Evolutionary conservation across 78 protist species (phyloP), one percentile per base, ranked within the genome.

Genomic region (Pigoraptor vietnamica): DNA sequence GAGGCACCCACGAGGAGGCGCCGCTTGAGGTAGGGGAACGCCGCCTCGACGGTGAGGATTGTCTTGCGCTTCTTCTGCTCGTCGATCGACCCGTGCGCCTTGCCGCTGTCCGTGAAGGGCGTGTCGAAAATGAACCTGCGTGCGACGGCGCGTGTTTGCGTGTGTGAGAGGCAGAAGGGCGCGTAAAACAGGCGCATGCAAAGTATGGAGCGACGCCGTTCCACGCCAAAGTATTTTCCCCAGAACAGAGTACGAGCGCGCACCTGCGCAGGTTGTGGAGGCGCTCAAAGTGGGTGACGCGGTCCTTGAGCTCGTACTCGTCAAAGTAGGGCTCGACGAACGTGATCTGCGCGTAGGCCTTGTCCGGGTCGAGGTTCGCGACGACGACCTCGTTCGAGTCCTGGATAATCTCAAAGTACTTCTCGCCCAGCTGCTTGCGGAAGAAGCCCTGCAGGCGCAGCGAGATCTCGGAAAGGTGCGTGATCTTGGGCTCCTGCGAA

Each of bases 401-500:
- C 40, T 6, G 39, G 90, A 87, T 40, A 33, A 87, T 10, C 79
- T 88, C 90, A 81, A 91, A n/a, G 33, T 34, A 37, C 6, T 21
- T 83, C 86, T 33, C 36, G 0, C 86, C 86, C 1, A 84, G 34
- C 37, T 36, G 24, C 35, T 23, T 34, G 21, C 24, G 2, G 86
- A 67, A 91, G 79, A 55, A 29, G 19, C 10, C 84, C 40, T 87
- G 33, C 40, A 87, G 93, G 2, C 93, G 93, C 40, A 86, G 29
- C 29, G 86, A n/a, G 37, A 91, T 32, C 37, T n/a, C 88, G 9
- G 93, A 39, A 2, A 91, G 84, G 10, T 56, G 56, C 2, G 93
- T 91, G 37, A 91, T 34, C 0, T 81, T 91, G 23, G 93, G 93
- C 93, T 91, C 93, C 91, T 88, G 55, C 24, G n/a, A n/a, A n/a